These are phyloP conservation scores for Xylaria sp. DNA, from an alignment of 2,329 filamentous ascomycete species.

Conservation along the genomic window DNA sequence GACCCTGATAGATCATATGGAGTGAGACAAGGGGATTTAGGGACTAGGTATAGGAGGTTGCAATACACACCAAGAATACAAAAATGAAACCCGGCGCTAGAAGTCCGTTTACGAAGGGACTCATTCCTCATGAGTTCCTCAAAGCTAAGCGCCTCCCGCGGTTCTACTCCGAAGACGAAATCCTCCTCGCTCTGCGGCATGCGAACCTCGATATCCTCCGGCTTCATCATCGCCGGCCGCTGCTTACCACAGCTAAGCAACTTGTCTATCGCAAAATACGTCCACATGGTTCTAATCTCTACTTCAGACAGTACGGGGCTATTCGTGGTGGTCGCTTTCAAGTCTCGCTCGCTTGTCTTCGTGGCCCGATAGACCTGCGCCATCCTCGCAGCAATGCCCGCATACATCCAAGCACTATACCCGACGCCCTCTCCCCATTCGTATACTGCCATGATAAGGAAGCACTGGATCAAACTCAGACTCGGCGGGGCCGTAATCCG, in stretches of 20 bases:
- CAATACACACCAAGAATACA: constrained; percentile 25
- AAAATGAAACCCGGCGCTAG: constrained; percentile 31
- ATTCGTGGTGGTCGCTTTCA: constrained; percentile 19
- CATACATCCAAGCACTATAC: constrained; percentile 39
- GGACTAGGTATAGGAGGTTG: neutral
- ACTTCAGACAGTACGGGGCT: constrained; percentile 33
- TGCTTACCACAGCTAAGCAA: constrained; percentile 38
- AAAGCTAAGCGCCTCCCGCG: constrained; percentile 24
- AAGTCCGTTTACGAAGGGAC: constrained; percentile 27
- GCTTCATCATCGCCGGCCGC: constrained; percentile 37
- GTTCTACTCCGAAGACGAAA: constrained; percentile 33
- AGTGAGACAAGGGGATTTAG: neutral
- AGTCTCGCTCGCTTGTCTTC: constrained; percentile 31
- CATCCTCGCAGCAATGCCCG: constrained; percentile 37
- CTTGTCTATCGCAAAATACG: constrained; percentile 38
- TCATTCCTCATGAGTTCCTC: constrained; percentile 23
- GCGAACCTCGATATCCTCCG: constrained; percentile 35
- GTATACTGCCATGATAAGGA: constrained; percentile 37
- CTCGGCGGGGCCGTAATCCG: constrained; percentile 36
- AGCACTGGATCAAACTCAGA: constrained; percentile 36
- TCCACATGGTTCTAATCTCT: constrained; percentile 39
- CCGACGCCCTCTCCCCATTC: constrained; percentile 37
- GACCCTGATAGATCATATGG: too few species aligned
- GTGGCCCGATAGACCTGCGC: constrained; percentile 37
- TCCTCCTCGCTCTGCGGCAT: constrained; percentile 36